Evolutionary conservation across 192 early-diverging fungal genomes (phyloP).

Genomic region (Geranomyces michiganensis): DNA sequence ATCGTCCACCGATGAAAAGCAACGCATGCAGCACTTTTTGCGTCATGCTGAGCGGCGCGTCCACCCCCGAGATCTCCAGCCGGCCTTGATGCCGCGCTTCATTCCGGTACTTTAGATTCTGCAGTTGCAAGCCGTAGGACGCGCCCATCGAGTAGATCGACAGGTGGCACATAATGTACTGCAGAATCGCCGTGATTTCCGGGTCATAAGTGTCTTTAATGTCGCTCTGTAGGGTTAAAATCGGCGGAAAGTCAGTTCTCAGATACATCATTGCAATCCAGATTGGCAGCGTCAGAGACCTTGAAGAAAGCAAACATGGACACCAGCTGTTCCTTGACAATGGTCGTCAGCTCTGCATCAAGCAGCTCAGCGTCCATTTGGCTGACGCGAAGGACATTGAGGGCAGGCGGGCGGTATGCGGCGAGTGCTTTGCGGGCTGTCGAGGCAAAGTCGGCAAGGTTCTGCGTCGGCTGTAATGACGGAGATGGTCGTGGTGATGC

Average conservation of each 20-base stretch:
- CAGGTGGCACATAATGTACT: conserved; percentile 72
- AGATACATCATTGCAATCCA: no score
- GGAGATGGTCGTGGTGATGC: no score
- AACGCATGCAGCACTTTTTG: conserved; percentile 66
- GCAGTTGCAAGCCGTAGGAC: conserved; percentile 79
- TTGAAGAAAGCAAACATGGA: conserved; percentile 70
- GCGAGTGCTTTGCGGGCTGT: not conserved
- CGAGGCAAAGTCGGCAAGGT: no score
- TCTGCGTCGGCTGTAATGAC: no score
- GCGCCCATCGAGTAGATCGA: conserved; percentile 72
- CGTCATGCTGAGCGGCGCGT: conserved; percentile 57
- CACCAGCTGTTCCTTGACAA: conserved; percentile 78
- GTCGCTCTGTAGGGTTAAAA: conserved; percentile 40
- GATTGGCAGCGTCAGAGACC: conserved; percentile 39
- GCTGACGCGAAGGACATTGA: conserved; percentile 73
- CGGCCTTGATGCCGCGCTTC: conserved; percentile 60
- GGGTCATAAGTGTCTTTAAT: conserved; percentile 69
- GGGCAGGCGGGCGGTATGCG: conserved; percentile 1
- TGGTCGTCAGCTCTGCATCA: conserved; percentile 73
- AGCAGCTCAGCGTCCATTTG: conserved; percentile 85
- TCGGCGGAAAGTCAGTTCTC: no score
- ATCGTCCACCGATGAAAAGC: conserved; percentile 73
- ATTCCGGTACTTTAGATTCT: conserved; percentile 82
- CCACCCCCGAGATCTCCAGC: conserved; percentile 61
- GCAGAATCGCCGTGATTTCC: conserved; percentile 70